Base-by-base conservation (phyloP, 371 early-diverging fungal genomes). In the Basidiobolus meristosporus region DNA sequence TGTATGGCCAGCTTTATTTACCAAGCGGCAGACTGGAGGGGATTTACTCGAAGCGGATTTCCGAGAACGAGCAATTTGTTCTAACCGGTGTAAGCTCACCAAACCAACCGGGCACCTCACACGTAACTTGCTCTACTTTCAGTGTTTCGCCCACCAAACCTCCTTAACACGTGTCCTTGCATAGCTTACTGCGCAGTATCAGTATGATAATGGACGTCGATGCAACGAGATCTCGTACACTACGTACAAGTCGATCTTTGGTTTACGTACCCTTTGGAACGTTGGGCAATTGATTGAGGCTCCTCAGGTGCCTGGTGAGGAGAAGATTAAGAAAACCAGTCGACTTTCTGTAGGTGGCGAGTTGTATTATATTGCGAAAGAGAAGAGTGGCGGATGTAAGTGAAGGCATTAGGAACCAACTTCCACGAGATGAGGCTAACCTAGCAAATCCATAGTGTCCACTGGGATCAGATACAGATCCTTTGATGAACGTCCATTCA, bases 331-430 rank as follows among this genome's bases (percentile, higher is more conserved):
- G 53, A 52, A 11, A 43, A 48, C 16, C 33, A 37, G 11, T n/a
- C 11, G 1, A 12, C 48, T 21, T 26, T 41, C 79, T 0, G 52
- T 62, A 11, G 88, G 88, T 9, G 72, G 69, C 28, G 92, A 89
- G 52, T 31, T 86, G 7, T 89, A 84, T 49, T 87, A 78, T 48
- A 82, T 84, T 6, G 74, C 71, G 1, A 65, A 77, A 30, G 87
- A 87, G 31, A 70, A 72, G 46, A 84, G 82, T 46, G 92, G 87
- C 38, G 92, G 92, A 51, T 53, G 87, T 83, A 70, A 59, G 69
- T 57, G 16, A 18, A 3, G 11, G 18, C 7, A 11, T 31, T 30
- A 20, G 20, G 31, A 2, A 36, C 16, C 15, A 23, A n/a, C 17
- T 26, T 18, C 5, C 14, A 9, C 16, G 34, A 14, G 5, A 5